Conservation (phyloP, 371 early-diverging fungal species). For the Circinella umbellata region DNA sequence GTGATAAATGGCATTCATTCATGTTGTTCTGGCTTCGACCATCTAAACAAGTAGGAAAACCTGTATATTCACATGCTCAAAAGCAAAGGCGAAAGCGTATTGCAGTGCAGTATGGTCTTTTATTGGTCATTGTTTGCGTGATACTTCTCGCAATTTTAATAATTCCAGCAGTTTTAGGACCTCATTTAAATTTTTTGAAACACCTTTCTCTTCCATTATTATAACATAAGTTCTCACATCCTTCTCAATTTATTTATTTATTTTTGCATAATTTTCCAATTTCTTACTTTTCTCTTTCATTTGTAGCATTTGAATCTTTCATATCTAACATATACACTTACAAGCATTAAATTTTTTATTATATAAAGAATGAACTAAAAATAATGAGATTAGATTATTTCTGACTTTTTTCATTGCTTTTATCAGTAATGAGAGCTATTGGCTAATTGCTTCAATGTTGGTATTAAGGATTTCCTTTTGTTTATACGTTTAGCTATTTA, state of each 20-base stretch:
- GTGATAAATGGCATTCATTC: conserved; percentile 79
- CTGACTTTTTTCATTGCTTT: no score
- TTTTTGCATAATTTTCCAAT: neutral
- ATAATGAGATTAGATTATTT: no score
- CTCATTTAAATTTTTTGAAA: conserved; percentile 18
- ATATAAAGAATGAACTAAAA: no score
- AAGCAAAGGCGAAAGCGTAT: conserved; percentile 60
- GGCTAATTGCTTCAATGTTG: no score
- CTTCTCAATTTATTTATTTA: neutral
- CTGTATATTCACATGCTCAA: conserved; percentile 72
- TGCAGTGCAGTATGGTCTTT: conserved; percentile 64
- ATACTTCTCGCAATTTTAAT: conserved; percentile 63
- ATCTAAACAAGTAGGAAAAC: conserved; percentile 73
- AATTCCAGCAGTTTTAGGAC: conserved; percentile 60
- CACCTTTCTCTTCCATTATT: conserved; percentile 2
- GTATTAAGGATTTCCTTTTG: no score
- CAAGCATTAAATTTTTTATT: no score
- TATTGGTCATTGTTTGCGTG: conserved; percentile 64
- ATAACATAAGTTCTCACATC: neutral
- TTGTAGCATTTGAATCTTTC: no score
- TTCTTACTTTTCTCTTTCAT: no score
- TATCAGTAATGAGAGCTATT: no score
- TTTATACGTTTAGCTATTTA: no score
- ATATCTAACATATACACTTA: no score
- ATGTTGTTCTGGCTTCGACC: conserved; percentile 86